phyloP scores from a whole-genome alignment of 2,329 filamentous ascomycete species.

The Fusarium nematophilum region DNA sequence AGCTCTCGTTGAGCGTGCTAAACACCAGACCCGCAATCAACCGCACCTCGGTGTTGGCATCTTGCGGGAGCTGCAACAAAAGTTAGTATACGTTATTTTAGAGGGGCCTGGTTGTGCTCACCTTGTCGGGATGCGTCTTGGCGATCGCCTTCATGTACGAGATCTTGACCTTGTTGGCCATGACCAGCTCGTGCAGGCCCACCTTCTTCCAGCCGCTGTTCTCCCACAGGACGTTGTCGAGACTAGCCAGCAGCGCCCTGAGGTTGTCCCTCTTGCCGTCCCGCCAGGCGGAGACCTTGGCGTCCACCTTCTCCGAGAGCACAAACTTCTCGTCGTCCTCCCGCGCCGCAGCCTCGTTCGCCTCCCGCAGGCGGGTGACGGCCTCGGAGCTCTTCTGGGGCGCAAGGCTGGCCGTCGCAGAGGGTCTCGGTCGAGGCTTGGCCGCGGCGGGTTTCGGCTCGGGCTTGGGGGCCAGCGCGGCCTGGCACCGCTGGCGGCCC shows the following conservation, averaged over 20 bases:
- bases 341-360: slow-evolving; percentile 85
- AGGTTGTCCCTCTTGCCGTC: slow-evolving; percentile 94
- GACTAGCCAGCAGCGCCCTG: slow-evolving; percentile 83
- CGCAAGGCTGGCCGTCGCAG: slow-evolving; percentile 52
- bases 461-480: slow-evolving; percentile 78
- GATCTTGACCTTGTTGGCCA: slow-evolving; percentile 96
- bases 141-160: slow-evolving; percentile 99
- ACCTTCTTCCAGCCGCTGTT: slow-evolving; percentile 97
- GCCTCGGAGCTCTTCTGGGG: slow-evolving; percentile 74
- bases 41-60: slow-evolving; percentile 72
- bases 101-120: slow-evolving; percentile 56
- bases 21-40: slow-evolving; percentile 76
- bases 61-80: slow-evolving; percentile 66
- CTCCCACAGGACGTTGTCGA: slow-evolving; percentile 92
- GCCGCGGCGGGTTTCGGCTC: slow-evolving; percentile 58
- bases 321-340: slow-evolving; percentile 95
- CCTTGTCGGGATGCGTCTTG: slow-evolving; percentile 99
- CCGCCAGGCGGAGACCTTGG: slow-evolving; percentile 81
- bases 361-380: slow-evolving; percentile 82
- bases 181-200: slow-evolving; percentile 89
- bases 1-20: slow-evolving; percentile 76
- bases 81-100: slow-evolving; percentile 15
- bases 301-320: slow-evolving; percentile 86
- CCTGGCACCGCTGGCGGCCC: slow-evolving; percentile 89
- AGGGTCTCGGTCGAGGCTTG: slow-evolving; percentile 59